Evolutionary conservation across 1,284 basidiomycete genomes (phyloP), one percentile per base, ranked within the genome.

Genomic region (Pterulicium gracile): DNA sequence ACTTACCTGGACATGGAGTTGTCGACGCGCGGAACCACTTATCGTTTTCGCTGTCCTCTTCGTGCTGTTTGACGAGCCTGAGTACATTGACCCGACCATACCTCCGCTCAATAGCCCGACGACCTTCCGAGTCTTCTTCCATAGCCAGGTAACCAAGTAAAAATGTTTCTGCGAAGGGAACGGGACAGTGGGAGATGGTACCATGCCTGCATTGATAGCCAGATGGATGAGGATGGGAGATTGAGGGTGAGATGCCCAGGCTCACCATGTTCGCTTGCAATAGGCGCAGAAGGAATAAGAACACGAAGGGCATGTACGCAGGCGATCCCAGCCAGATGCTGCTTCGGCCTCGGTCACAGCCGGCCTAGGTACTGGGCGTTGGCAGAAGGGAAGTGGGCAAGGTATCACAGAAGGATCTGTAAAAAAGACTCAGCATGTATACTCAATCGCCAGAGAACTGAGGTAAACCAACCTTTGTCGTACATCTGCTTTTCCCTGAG

Each of bases 311-410:
- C 42, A 43, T 7, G 42, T 21, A 19, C 42, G 42, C 10, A 43
- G 42, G 10, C 22, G 15, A 14, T 20, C 42, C 42, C 42, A 43
- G 5, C 42, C 42, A 43, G 22, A 43, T 7, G 10, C 42, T 12
- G 14, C 12, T n/a, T n/a, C n/a, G 14, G 19, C 42, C 12, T 21
- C 42, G 22, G 7, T 7, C 39, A 21, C 42, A 10, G 14, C 5
- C 5, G 42, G 42, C 42, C 12, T 19, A 24, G 22, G 15, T 18
- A 43, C 42, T 4, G 42, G 42, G 12, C 10, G n/a, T 43, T 43
- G 42, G 42, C 42, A 43, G 42, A 32, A 32, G 27, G 7, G 10
- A 32, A 43, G 18, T 12, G 42, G 42, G 42, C 42, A 43, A 43
- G 10, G 21, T 12, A 43, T 24, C 13, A 43, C 17, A 7, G 42